These are phyloP conservation scores for Taxawa tesnikishii DNA, from an alignment of 2,329 filamentous ascomycete genomes.

Conservation along the genomic window DNA sequence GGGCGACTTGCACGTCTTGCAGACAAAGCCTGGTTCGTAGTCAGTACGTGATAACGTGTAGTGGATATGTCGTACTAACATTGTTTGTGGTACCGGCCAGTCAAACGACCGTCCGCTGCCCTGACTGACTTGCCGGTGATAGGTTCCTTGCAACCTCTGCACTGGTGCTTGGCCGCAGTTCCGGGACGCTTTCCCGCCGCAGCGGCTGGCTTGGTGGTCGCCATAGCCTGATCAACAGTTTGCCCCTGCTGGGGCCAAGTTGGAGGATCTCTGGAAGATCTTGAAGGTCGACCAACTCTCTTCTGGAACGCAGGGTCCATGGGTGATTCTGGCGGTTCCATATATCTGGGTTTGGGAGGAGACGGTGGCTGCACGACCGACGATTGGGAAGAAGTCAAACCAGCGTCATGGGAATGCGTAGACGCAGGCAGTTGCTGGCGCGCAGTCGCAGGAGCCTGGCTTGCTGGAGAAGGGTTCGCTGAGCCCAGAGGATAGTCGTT, in stretches of 20 bases:
- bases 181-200: slow-evolving; percentile 1
- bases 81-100: slow-evolving; percentile 85
- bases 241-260: not conserved
- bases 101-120: slow-evolving; percentile 81
- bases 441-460: slow-evolving; percentile 1
- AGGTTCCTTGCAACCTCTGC: slow-evolving; percentile 64
- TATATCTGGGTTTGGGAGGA: too few species aligned
- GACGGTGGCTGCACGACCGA: too few species aligned
- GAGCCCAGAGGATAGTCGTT: slow-evolving; percentile 1
- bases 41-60: slow-evolving; percentile 4
- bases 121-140: slow-evolving; percentile 91
- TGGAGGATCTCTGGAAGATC: not conserved
- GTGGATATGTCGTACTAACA: slow-evolving; percentile 33
- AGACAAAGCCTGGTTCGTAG: slow-evolving; percentile 54
- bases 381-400: too few species aligned
- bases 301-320: slow-evolving; percentile 17
- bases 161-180: slow-evolving; percentile 37
- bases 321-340: slow-evolving; percentile 16
- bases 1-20: slow-evolving; percentile 65
- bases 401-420: not conserved
- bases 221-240: too few species aligned
- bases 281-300: not conserved
- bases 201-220: not conserved
- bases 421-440: slow-evolving; percentile 1
- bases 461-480: slow-evolving; percentile 1